Evolutionary conservation across 1,284 basidiomycete species (phyloP).

Genomic region (Rhodotorula sp.): DNA sequence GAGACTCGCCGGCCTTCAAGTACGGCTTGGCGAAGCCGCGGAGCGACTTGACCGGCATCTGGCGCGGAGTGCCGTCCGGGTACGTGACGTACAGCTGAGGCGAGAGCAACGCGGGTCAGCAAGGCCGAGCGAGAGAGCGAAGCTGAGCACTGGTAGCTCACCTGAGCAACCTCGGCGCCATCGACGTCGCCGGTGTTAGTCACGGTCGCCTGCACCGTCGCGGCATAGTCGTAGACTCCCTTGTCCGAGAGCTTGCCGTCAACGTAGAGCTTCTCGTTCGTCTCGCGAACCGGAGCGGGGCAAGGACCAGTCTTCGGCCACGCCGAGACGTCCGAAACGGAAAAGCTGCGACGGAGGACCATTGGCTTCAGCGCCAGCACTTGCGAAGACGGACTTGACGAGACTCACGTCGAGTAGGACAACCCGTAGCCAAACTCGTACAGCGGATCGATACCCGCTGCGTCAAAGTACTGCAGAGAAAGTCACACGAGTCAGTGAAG

Average conservation of each 20-base stretch:
- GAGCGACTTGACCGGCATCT: constrained; percentile 43
- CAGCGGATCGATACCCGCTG: constrained; percentile 50
- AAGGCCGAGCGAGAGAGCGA: no score
- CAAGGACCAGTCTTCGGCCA: not conserved
- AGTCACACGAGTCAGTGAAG: not conserved
- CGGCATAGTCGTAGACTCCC: constrained; percentile 48
- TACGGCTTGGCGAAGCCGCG: constrained; percentile 48
- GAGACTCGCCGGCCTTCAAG: constrained; percentile 46
- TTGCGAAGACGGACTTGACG: no score
- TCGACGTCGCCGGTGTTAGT: constrained; percentile 51
- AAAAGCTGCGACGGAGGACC: not conserved
- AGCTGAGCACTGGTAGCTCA: not conserved
- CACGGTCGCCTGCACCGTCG: constrained; percentile 50
- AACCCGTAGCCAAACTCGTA: constrained; percentile 55
- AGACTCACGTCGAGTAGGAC: constrained; percentile 49
- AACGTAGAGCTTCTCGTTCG: constrained; percentile 49
- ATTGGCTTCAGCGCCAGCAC: not conserved
- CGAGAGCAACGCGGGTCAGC: not conserved
- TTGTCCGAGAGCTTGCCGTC: constrained; percentile 6
- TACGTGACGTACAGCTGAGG: constrained; percentile 50
- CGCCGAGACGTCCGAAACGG: not conserved
- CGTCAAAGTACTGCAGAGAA: constrained; percentile 50
- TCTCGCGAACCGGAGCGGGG: constrained; percentile 44
- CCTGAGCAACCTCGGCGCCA: constrained; percentile 53
- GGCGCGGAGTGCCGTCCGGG: constrained; percentile 41